Evolutionary conservation across 2,329 filamentous ascomycete genomes (phyloP), one percentile per base, ranked within the genome.

Genomic region (Penicillium brasilianum): DNA sequence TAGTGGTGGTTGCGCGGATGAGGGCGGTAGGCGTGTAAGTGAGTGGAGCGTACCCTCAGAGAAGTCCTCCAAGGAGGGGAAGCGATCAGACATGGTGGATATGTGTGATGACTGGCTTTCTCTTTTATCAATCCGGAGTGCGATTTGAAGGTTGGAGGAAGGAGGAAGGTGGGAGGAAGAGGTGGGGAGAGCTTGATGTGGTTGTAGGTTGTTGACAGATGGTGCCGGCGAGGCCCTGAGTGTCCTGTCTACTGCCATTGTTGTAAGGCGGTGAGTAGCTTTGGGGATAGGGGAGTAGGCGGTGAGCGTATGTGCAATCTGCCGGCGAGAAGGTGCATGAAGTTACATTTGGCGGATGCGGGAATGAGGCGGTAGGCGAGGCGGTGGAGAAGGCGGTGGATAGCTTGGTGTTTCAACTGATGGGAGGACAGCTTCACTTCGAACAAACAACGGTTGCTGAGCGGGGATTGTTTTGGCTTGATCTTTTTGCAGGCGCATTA

Each of bases 41-140:
- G 63, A 65, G 61, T 65, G 62, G 67, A 69, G 72, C 79, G 73
- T 75, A 80, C 84, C 83, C 62, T 81, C 83, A 76, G 90, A 88
- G 74, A 93, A 90, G 72, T 93, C 90, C 77, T 93, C 90, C 70
- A 93, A 80, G 49, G 90, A 91, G 70, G 90, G 90, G 77, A 93
- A 93, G 72, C 89, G 83, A 79, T 92, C 89, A 52, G 90, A 90
- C 90, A 93, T 93, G 18, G 58, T 81, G 63, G 55, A 64, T 56
- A 57, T 32, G 28, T 20, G 43, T 36, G 59, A 30, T 8, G 34
- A 37, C 18, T 55, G 62, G 37, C 41, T 56, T 25, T 55, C 25
- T 54, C 32, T 62, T 49, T 65, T 58, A 46, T 60, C 30, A 46
- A 53, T 20, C 10, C 9, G 28, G 55, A 57, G 30, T 14, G 4